Evolutionary conservation across 192 early-diverging fungal genomes (phyloP), one percentile per base, ranked within the genome.

Genomic region (Backusella circina): DNA sequence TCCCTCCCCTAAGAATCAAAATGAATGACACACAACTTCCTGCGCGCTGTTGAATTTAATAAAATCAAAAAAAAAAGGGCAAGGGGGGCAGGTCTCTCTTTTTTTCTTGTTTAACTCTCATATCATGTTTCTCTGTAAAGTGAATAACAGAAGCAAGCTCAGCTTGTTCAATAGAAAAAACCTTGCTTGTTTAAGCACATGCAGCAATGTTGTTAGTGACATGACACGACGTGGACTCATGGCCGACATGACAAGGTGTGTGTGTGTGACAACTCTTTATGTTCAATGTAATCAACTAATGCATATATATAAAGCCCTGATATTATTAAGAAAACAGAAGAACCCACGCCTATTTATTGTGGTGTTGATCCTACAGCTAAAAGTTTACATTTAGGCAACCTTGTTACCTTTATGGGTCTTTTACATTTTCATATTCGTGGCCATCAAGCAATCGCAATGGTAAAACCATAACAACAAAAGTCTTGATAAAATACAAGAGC

Each of bases 311-410:
- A 23, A 54, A 89, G 89, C 65, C 71, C 86, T 8, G 87, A 85
- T 66, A 36, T 90, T 0, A 72, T 80, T 31, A 73, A 84, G 10
- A 81, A 81, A n/a, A 84, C 84, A 32, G 75, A 85, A 3, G 76
- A 75, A 10, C 84, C 83, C 6, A 86, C 89, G 6, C 77, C 88
- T 2, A 83, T 97, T 32, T 99, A 99, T 79, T 91, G 91, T 79
- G 97, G 97, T 41, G 91, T 99, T 31, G 97, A 99, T 77, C 97
- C 97, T 12, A 99, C 95, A 0, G 97, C 97, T 23, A 79, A 79
- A n/a, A 93, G 91, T 75, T 82, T 97, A 28, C 97, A 99, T 74
- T 82, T 97, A 15, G 97, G 97, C 23, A 99, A 97, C 77, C 86
- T 99, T 73, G 85, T 96, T 5, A 87, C 92, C 16, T 82, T 97